Evolutionary conservation across 2,329 filamentous ascomycete species (phyloP).

Genomic region (Sarocladium oryzae): DNA sequence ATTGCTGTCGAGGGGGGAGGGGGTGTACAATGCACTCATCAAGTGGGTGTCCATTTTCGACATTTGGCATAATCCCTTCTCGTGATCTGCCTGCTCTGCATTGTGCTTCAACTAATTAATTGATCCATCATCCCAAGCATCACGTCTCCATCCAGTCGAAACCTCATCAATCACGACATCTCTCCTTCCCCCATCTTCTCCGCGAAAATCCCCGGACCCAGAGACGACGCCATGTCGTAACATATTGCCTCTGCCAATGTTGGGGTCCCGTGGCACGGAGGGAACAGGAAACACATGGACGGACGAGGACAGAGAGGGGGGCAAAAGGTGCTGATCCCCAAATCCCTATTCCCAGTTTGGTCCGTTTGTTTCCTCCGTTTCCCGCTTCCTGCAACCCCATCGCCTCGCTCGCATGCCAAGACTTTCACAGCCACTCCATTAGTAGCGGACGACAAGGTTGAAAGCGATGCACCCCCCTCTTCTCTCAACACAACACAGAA

Average conservation of each 20-base stretch:
- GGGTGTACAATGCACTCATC: too few species aligned
- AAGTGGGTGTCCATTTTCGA: too few species aligned
- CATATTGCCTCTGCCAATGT: not conserved
- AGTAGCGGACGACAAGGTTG: too few species aligned
- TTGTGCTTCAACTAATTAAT: too few species aligned
- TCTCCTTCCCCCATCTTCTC: not conserved
- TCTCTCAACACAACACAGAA: too few species aligned
- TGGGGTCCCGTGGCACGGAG: conserved; percentile 1
- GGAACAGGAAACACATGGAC: not conserved
- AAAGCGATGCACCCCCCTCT: too few species aligned
- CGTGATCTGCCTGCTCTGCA: not conserved
- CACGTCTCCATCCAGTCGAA: too few species aligned
- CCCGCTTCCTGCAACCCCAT: not conserved
- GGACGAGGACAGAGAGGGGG: too few species aligned
- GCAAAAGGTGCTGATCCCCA: too few species aligned
- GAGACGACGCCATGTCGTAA: conserved; percentile 3
- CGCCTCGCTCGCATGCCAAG: not conserved
- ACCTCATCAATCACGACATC: too few species aligned
- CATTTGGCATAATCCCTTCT: not conserved
- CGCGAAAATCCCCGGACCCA: conserved; percentile 3
- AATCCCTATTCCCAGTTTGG: not conserved
- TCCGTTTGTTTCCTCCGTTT: too few species aligned
- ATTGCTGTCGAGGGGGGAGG: not conserved
- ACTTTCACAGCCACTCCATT: too few species aligned
- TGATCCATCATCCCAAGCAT: not conserved